Base-by-base conservation (phyloP, 2,329 filamentous ascomycete genomes). In the Epichloe gansuensis region DNA sequence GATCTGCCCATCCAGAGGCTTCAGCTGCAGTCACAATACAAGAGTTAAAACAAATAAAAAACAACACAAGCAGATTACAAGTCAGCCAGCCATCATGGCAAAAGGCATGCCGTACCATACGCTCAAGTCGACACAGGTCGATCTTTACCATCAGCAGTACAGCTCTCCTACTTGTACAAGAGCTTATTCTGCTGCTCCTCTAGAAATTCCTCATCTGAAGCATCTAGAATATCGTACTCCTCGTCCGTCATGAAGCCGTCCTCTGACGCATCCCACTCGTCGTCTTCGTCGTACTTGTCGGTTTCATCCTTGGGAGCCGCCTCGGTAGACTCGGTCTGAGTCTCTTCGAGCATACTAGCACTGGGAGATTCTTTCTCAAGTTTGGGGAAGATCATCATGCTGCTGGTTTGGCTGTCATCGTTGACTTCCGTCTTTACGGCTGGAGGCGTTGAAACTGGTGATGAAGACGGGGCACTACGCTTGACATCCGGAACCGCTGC, bases 141-240 rank as follows among this genome's bases (percentile, higher is more conserved):
- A 42, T 34, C 15, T 17, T 41, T 34, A 50, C 41, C 27, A 47
- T 34, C 35, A 17, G 34, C 21, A 25, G 23, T 13, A 34, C 13
- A 35, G 36, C 12, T n/a, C 45, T 45, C 56, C 61, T 63, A 73
- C 62, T 73, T 71, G 56, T 62, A 64, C 49, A 57, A 52, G 52
- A 63, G 56, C 61, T 65, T 69, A 60, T 68, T 70, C 60, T 73
- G 68, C 63, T 77, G 73, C 61, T 80, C 80, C 55, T 76, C 75
- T 49, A 81, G 66, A 58, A 78, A 85, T 66, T 97, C 91, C 67
- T 95, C 87, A 59, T 97, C 91, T 54, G 88, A 95, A 43, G 89
- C 91, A 71, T 96, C 89, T 45, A 97, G 81, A 58, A 97, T 90
- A 63, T 98, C 93, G 67, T 97, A 98, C 71, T 98, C 93, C 67